Conservation (phyloP, 2,329 filamentous ascomycete species). For the Leptographium flavum region DNA sequence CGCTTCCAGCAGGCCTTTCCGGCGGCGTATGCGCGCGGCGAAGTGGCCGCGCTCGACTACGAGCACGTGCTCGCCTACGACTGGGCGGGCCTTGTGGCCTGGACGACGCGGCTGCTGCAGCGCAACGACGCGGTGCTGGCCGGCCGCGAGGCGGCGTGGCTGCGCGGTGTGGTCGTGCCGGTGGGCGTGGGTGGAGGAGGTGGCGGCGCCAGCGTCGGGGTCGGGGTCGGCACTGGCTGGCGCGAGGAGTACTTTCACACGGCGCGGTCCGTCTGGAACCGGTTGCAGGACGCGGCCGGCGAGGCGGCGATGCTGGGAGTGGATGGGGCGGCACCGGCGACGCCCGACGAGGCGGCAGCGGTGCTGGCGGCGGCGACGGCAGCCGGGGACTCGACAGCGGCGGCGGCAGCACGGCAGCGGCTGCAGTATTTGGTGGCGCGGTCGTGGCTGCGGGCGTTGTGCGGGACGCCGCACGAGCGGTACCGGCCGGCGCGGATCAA, state of each 20-base stretch:
- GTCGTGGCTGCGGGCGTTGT: conserved; percentile 42
- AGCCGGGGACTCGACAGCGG: neutral
- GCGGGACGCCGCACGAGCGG: conserved; percentile 33
- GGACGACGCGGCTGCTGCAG: conserved; percentile 42
- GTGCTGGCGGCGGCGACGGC: neutral
- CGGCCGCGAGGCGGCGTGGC: conserved; percentile 20
- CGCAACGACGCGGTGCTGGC: conserved; percentile 22
- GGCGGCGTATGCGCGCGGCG: conserved; percentile 46
- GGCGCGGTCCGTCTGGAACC: conserved; percentile 39
- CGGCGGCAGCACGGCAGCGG: neutral
- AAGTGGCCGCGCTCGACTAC: conserved; percentile 48
- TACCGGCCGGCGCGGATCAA: conserved; percentile 35
- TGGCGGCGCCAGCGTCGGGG: neutral
- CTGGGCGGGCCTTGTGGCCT: conserved; percentile 51
- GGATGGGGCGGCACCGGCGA: conserved; percentile 2
- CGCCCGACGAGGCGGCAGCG: conserved; percentile 2
- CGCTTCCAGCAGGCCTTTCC: conserved; percentile 54
- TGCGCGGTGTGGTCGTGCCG: conserved; percentile 29
- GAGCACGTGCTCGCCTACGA: conserved; percentile 51
- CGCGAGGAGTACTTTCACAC: conserved; percentile 41
- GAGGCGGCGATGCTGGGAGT: conserved; percentile 27
- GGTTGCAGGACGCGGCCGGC: conserved; percentile 39
- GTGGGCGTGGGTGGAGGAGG: conserved; percentile 15
- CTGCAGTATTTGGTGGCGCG: conserved; percentile 8
- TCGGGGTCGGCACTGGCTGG: no score